phyloP scores from a whole-genome alignment of 1,139 yeast genomes.

The Meyerozyma carpophila region DNA sequence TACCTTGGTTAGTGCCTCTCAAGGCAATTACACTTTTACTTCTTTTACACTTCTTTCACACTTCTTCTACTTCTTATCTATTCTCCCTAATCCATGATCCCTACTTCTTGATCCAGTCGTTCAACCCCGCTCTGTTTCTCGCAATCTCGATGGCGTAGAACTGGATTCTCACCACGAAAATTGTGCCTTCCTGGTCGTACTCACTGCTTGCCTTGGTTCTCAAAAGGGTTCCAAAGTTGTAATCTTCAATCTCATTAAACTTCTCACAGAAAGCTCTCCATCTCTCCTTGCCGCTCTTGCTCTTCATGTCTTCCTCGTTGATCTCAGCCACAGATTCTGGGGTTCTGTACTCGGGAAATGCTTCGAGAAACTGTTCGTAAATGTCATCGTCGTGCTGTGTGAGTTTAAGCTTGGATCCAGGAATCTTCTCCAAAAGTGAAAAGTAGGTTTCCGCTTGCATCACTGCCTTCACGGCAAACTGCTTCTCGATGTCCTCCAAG shows the following conservation, averaged over 20 bases:
- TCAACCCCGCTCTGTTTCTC: constrained; percentile 84
- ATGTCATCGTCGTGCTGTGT: constrained; percentile 84
- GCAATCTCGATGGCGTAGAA: constrained; percentile 93
- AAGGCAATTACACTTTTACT: neutral
- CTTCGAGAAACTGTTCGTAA: constrained; percentile 57
- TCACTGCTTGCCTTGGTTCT: constrained; percentile 67
- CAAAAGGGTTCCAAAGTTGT: constrained; percentile 90
- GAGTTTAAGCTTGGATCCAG: constrained; percentile 73
- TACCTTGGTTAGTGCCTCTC: neutral
- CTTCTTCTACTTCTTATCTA: no score
- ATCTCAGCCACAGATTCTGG: constrained; percentile 53
- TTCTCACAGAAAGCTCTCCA: constrained; percentile 89
- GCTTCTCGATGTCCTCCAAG: constrained; percentile 77
- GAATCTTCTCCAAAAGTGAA: constrained; percentile 66
- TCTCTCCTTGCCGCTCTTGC: constrained; percentile 69
- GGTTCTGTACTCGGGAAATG: constrained; percentile 79
- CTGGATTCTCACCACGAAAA: constrained; percentile 88
- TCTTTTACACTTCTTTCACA: neutral
- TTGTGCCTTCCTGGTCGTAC: constrained; percentile 79
- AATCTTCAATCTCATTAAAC: constrained; percentile 83
- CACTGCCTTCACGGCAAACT: constrained; percentile 97
- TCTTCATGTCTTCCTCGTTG: constrained; percentile 79
- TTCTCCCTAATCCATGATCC: neutral
- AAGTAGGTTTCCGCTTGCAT: constrained; percentile 94
- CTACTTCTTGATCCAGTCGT: constrained; percentile 71